These are phyloP conservation scores for Teunomyces funiuensis DNA, from an alignment of 805 yeast species.

Conservation along the genomic window DNA sequence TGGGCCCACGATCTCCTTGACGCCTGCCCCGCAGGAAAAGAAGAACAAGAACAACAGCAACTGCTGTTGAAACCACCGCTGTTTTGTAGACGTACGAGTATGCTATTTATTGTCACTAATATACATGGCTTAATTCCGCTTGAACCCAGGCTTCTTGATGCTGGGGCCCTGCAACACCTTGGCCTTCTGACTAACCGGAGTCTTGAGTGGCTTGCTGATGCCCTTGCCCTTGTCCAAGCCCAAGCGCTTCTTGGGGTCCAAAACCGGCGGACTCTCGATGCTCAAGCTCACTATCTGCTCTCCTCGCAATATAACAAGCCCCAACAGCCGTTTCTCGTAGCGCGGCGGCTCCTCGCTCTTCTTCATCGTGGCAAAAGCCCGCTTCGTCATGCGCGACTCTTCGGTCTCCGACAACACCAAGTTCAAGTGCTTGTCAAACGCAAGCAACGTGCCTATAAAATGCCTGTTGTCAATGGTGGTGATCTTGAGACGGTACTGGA, in stretches of 20 bases:
- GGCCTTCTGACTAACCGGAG: slow-evolving; percentile 29
- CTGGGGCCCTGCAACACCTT: slow-evolving; percentile 26
- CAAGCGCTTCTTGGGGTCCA: slow-evolving; percentile 37
- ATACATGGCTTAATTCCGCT: not conserved
- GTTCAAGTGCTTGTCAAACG: slow-evolving; percentile 90
- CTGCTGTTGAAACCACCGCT: slow-evolving; percentile 57
- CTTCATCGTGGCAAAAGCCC: slow-evolving; percentile 43
- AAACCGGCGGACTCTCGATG: slow-evolving; percentile 62
- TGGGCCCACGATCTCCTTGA: slow-evolving; percentile 89
- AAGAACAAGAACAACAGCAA: slow-evolving; percentile 53
- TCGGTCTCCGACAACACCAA: slow-evolving; percentile 80
- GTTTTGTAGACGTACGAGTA: no score
- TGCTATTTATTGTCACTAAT: not conserved
- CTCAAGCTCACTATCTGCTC: slow-evolving; percentile 75
- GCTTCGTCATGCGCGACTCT: slow-evolving; percentile 75
- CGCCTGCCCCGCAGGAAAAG: slow-evolving; percentile 89
- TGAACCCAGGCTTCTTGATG: slow-evolving; percentile 8
- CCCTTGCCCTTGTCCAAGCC: slow-evolving; percentile 23
- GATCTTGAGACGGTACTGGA: slow-evolving; percentile 72
- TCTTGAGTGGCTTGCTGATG: slow-evolving; percentile 34
- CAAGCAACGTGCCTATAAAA: slow-evolving; percentile 75
- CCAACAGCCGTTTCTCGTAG: slow-evolving; percentile 75
- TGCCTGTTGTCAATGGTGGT: slow-evolving; percentile 76
- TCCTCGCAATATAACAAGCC: slow-evolving; percentile 83
- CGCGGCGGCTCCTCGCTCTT: slow-evolving; percentile 33